Conservation (phyloP, 768 basidiomycete species). For the Trametes villosa region DNA sequence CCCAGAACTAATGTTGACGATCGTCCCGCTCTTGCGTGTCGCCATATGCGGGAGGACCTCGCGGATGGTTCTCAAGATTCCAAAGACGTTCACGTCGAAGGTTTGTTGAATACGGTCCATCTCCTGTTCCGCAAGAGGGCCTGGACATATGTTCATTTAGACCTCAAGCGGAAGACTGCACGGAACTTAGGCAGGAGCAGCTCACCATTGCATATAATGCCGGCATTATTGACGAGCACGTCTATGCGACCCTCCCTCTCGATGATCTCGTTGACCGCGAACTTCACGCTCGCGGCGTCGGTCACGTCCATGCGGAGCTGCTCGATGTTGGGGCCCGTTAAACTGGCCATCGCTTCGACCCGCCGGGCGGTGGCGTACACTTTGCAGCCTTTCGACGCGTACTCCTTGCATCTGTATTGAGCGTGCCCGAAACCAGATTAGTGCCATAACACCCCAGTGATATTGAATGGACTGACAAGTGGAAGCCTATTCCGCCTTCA, state of each 20-base stretch:
- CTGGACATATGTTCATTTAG: slow-evolving; percentile 27
- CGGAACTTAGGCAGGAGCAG: slow-evolving; percentile 26
- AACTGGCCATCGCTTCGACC: slow-evolving; percentile 60
- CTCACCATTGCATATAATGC: slow-evolving; percentile 50
- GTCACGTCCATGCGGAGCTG: slow-evolving; percentile 67
- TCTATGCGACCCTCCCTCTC: slow-evolving; percentile 66
- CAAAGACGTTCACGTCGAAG: slow-evolving; percentile 72
- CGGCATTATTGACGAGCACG: slow-evolving; percentile 80
- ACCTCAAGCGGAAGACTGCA: background rate
- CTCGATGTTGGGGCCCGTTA: slow-evolving; percentile 50
- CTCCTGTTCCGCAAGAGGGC: slow-evolving; percentile 55
- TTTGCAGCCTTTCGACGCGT: slow-evolving; percentile 64
- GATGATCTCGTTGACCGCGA: slow-evolving; percentile 54
- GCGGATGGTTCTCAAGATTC: slow-evolving; percentile 60
- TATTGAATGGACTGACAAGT: background rate
- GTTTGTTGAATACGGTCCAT: slow-evolving; percentile 54
- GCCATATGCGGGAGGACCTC: slow-evolving; percentile 78
- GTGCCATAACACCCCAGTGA: background rate
- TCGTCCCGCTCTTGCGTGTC: slow-evolving; percentile 57
- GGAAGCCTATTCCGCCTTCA: slow-evolving; percentile 7
- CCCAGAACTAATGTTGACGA: slow-evolving; percentile 78
- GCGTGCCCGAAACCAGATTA: background rate
- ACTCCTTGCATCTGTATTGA: slow-evolving; percentile 63
- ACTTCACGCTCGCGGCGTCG: slow-evolving; percentile 56
- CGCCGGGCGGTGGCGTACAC: slow-evolving; percentile 79